phyloP scores from a whole-genome alignment of 2,329 filamentous ascomycete genomes.

The Esteya vermicola region DNA sequence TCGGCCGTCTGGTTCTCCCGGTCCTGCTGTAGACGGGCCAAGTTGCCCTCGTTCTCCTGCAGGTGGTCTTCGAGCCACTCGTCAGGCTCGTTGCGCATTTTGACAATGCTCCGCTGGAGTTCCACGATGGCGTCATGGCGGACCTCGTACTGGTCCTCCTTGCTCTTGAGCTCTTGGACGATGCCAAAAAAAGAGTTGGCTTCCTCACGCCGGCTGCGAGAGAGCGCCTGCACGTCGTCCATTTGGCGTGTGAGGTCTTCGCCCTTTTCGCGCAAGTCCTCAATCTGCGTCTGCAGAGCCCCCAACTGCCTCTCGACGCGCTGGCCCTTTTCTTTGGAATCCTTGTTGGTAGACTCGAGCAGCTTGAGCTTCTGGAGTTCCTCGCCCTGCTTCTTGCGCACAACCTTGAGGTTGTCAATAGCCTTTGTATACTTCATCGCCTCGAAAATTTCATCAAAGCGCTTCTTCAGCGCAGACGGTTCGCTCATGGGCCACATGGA shows the following conservation, averaged over 20 bases:
- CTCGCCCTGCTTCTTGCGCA: constrained; percentile 71
- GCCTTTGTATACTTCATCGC: constrained; percentile 94
- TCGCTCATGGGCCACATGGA: constrained; percentile 95
- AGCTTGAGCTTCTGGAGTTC: constrained; percentile 60
- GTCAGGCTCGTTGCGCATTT: constrained; percentile 61
- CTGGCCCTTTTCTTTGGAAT: constrained; percentile 75
- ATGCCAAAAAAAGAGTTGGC: constrained; percentile 62
- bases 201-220: constrained; percentile 50
- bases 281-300: constrained; percentile 52
- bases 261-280: constrained; percentile 42
- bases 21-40: constrained; percentile 50
- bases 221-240: constrained; percentile 33
- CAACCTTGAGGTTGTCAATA: constrained; percentile 81
- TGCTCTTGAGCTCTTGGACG: constrained; percentile 60
- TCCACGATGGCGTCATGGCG: constrained; percentile 57
- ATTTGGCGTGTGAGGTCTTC: constrained; percentile 45
- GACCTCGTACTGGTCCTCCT: constrained; percentile 58
- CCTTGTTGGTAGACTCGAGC: constrained; percentile 41
- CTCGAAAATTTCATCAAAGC: constrained; percentile 96
- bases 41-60: constrained; percentile 63
- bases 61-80: constrained; percentile 57
- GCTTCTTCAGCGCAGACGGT: constrained; percentile 72
- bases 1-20: constrained; percentile 46
- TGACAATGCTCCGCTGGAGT: constrained; percentile 57
- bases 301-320: constrained; percentile 51